phyloP scores from a whole-genome alignment of 1,284 basidiomycete genomes.

The Amylostereum areolatum region DNA sequence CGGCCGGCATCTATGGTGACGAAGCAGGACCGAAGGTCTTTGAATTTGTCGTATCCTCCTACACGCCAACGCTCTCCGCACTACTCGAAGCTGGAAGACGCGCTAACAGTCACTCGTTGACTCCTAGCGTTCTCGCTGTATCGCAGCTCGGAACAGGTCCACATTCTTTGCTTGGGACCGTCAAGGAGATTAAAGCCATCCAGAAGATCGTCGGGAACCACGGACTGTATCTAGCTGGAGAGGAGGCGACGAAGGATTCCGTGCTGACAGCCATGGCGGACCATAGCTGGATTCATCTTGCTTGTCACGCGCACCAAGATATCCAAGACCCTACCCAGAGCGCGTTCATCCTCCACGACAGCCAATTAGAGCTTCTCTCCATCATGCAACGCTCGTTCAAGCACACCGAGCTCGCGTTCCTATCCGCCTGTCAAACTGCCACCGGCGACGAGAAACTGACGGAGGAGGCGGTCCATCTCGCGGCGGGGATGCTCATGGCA shows the following conservation, averaged over 20 bases:
- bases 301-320: too few species aligned
- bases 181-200: neutral
- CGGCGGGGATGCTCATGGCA: constrained; percentile 17
- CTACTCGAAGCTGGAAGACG: too few species aligned
- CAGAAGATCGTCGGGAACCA: constrained; percentile 11
- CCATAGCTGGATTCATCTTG: too few species aligned
- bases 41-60: constrained; percentile 17
- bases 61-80: constrained; percentile 14
- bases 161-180: too few species aligned
- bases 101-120: too few species aligned
- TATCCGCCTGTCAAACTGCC: constrained; percentile 19
- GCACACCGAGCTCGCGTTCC: too few species aligned
- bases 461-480: constrained; percentile 18
- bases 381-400: too few species aligned
- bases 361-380: too few species aligned
- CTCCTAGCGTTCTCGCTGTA: constrained; percentile 4
- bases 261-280: too few species aligned
- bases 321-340: too few species aligned
- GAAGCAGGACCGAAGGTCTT: neutral
- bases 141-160: constrained; percentile 2
- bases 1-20: constrained; percentile 12
- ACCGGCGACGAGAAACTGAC: constrained; percentile 12
- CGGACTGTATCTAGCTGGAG: constrained; percentile 14
- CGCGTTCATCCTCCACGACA: too few species aligned
- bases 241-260: constrained; percentile 12